Conservation (phyloP, 169 alveolate genomes). For the Hepatocystis sp. region DNA sequence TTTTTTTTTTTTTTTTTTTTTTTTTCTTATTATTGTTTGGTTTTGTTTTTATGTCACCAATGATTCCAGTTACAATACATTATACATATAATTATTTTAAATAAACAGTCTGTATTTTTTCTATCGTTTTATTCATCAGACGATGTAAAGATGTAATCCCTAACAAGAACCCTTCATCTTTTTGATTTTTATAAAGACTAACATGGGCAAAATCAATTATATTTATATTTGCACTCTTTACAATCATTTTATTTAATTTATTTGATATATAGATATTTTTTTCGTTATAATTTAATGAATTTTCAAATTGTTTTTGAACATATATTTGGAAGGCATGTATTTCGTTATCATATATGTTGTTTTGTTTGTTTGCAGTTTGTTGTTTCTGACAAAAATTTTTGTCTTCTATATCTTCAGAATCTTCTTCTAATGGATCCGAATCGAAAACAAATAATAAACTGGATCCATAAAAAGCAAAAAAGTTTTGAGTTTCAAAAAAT, state of each 20-base stretch:
- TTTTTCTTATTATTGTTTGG: too few relatives aligned
- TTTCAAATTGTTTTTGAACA: conserved; percentile 41
- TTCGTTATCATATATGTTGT: conserved; percentile 27
- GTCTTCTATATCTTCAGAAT: conserved; percentile 5
- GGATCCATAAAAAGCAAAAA: conserved; percentile 82
- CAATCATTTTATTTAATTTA: conserved; percentile 22
- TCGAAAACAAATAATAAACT: conserved; percentile 82
- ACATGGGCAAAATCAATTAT: conserved; percentile 85
- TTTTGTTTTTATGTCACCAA: too few relatives aligned
- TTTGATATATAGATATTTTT: conserved; percentile 7
- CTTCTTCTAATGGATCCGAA: conserved; percentile 58
- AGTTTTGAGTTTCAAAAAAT: conserved; percentile 77
- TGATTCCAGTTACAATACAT: too few relatives aligned
- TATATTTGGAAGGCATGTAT: conserved; percentile 22
- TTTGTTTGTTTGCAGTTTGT: background rate
- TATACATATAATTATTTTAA: too few relatives aligned
- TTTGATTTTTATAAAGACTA: conserved; percentile 64
- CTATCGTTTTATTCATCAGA: conserved; percentile 41
- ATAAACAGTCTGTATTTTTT: conserved; percentile 16
- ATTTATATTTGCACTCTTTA: conserved; percentile 73
- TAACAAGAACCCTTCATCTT: conserved; percentile 79
- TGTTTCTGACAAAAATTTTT: conserved; percentile 11
- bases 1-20: too few relatives aligned
- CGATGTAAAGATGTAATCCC: conserved; percentile 76
- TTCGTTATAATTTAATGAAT: conserved; percentile 39